Conservation (phyloP, 192 early-diverging fungal species). For the Glomus cerebriforme region DNA sequence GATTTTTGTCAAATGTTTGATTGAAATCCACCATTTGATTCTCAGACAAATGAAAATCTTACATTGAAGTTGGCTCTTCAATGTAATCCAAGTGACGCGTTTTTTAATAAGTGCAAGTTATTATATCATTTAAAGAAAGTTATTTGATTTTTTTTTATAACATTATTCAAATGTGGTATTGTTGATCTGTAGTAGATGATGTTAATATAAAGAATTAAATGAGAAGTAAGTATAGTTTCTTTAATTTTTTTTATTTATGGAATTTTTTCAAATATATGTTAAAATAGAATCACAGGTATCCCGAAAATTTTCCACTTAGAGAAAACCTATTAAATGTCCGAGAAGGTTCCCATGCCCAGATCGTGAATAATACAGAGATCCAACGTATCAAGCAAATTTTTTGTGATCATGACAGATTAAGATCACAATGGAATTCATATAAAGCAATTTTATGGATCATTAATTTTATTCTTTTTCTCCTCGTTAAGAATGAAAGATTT, state of each 20-base stretch:
- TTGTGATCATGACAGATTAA: conserved; percentile 99
- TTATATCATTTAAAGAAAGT: conserved; percentile 64
- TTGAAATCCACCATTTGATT: conserved; percentile 97
- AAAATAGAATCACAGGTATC: conserved; percentile 66
- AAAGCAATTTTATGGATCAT: conserved; percentile 95
- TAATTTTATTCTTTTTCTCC: conserved; percentile 93
- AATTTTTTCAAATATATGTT: no score
- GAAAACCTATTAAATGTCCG: conserved; percentile 98
- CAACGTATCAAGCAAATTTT: conserved; percentile 89
- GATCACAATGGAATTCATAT: conserved; percentile 97
- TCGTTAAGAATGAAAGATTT: conserved; percentile 89
- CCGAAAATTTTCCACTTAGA: conserved; percentile 92
- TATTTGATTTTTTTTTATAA: conserved; percentile 51
- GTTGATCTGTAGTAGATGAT: conserved; percentile 77
- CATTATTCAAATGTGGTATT: conserved; percentile 78
- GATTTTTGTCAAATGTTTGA: conserved; percentile 91
- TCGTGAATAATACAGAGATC: conserved; percentile 88
- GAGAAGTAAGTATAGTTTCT: no score
- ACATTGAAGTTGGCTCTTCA: conserved; percentile 87
- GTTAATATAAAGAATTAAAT: conserved; percentile 74
- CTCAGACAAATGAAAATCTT: conserved; percentile 97
- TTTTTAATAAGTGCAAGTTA: background rate
- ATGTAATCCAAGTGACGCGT: background rate
- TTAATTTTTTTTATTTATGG: no score
- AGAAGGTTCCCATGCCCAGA: conserved; percentile 70